Conservation (phyloP, 2,329 filamentous ascomycete species). For the Pseudonectria foliicola region DNA sequence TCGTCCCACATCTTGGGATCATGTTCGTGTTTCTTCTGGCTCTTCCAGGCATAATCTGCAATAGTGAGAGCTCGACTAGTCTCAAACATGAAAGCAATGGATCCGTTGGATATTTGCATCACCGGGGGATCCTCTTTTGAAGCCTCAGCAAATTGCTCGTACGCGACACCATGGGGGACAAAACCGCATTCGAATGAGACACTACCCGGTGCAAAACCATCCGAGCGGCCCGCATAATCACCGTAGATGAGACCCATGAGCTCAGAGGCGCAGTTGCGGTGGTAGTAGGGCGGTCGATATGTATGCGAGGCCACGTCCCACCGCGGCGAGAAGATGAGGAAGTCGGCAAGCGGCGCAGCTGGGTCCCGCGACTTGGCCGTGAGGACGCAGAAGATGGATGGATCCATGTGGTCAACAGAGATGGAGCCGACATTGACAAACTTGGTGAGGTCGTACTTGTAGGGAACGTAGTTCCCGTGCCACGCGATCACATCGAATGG, state of each 20-base stretch:
- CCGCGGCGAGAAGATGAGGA: constrained; percentile 59
- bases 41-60: constrained; percentile 8
- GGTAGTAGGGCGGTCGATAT: constrained; percentile 60
- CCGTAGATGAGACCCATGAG: constrained; percentile 46
- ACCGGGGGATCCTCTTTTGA: constrained; percentile 5
- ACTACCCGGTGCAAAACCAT: constrained; percentile 11
- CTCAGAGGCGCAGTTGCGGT: constrained; percentile 52
- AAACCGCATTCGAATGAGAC: constrained; percentile 12
- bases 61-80: constrained; percentile 9
- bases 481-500: constrained; percentile 66
- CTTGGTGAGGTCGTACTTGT: constrained; percentile 49
- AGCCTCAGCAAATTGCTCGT: constrained; percentile 7
- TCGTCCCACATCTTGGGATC: constrained; percentile 11
- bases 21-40: constrained; percentile 6
- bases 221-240: constrained; percentile 19
- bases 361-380: constrained; percentile 49
- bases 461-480: constrained; percentile 59
- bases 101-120: constrained; percentile 5
- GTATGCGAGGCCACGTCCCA: constrained; percentile 57
- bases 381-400: constrained; percentile 57
- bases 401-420: constrained; percentile 53
- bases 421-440: constrained; percentile 46
- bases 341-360: constrained; percentile 52
- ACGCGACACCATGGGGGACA: constrained; percentile 12
- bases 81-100: constrained; percentile 9